Evolutionary conservation across 495 filamentous ascomycete species (phyloP).

Genomic region (Lentithecium fluviatile): DNA sequence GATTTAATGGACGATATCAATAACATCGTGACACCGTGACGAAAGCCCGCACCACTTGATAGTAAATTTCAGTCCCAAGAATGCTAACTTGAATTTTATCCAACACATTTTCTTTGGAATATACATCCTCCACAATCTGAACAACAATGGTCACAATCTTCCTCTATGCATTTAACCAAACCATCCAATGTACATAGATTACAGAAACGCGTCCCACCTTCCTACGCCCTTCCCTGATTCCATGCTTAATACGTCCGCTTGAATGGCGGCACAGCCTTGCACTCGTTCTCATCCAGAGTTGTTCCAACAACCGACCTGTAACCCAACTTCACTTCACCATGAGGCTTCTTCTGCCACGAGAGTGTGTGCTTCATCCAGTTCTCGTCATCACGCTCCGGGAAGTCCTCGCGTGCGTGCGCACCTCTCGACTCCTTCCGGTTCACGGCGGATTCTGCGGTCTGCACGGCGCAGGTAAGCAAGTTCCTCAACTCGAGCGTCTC

Average conservation of each 20-base stretch:
- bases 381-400: constrained; percentile 84
- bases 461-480: constrained; percentile 88
- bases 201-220: constrained; percentile 16
- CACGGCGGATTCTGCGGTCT: constrained; percentile 82
- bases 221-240: not conserved
- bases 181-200: constrained; percentile 33
- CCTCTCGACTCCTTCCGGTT: constrained; percentile 93
- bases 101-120: too few relatives aligned
- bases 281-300: constrained; percentile 48
- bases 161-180: too few relatives aligned
- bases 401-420: constrained; percentile 94
- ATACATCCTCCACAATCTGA: too few relatives aligned
- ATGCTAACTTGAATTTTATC: too few relatives aligned
- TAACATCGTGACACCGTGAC: too few relatives aligned
- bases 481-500: constrained; percentile 94
- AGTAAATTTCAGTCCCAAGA: too few relatives aligned
- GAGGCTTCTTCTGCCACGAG: constrained; percentile 78
- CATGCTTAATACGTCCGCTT: constrained; percentile 43
- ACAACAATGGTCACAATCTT: too few relatives aligned
- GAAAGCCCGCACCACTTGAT: too few relatives aligned
- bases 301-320: constrained; percentile 40
- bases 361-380: constrained; percentile 99
- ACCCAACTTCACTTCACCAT: constrained; percentile 42
- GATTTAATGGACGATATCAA: too few relatives aligned
- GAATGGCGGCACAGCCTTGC: constrained; percentile 46